These are phyloP conservation scores for Leishmania amazonensis DNA, from an alignment of 208 protist species.

Conservation along the genomic window DNA sequence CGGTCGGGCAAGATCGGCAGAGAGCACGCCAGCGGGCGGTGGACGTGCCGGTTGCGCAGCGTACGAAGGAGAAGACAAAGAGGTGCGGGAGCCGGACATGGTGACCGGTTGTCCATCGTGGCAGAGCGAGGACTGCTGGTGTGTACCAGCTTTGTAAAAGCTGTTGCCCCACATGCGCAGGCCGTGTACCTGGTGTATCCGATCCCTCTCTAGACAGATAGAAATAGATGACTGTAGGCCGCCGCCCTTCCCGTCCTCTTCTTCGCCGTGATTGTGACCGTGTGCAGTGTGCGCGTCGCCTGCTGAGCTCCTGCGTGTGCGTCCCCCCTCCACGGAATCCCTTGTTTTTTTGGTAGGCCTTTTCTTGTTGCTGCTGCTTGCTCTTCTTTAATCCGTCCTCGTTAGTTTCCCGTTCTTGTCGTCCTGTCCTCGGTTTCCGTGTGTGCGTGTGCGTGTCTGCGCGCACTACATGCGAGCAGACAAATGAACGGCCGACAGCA, in stretches of 20 bases:
- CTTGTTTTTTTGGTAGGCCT: background rate
- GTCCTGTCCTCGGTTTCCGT: background rate
- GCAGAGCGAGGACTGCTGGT: constrained; percentile 1
- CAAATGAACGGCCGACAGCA: background rate
- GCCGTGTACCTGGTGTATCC: background rate
- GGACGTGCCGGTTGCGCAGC: constrained; percentile 1
- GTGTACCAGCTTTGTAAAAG: background rate
- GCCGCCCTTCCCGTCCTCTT: background rate
- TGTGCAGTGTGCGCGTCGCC: background rate
- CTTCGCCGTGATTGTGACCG: background rate
- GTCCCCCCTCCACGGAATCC: background rate
- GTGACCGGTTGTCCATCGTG: background rate
- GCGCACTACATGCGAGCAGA: background rate
- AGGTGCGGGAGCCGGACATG: background rate
- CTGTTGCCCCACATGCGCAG: constrained; percentile 19
- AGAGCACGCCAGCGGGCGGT: constrained; percentile 17
- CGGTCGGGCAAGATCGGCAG: constrained; percentile 38
- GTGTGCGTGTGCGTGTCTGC: background rate
- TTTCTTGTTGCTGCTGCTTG: background rate
- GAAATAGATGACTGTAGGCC: background rate
- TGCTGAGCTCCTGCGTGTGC: background rate
- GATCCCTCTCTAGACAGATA: background rate
- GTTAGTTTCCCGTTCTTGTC: background rate
- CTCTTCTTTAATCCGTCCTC: background rate
- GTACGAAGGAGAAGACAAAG: background rate